Conservation (phyloP, 2,329 filamentous ascomycete genomes). For the Juglanconis oblonga region DNA sequence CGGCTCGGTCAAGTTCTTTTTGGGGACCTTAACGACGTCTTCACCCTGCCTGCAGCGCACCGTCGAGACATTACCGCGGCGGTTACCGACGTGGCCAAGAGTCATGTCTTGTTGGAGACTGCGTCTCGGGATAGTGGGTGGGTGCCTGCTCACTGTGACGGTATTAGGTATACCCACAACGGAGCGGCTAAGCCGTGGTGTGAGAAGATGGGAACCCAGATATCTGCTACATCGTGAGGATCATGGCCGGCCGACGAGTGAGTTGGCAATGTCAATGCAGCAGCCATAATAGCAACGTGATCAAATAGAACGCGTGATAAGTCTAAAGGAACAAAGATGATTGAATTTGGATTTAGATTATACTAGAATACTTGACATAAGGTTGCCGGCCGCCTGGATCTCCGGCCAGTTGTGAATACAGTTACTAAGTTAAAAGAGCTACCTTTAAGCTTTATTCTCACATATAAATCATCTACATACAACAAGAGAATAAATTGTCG, state of each 20-base stretch:
- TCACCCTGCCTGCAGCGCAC: conserved; percentile 34
- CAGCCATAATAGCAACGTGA: too few species aligned
- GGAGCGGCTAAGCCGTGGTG: neutral
- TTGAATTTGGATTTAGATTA: too few species aligned
- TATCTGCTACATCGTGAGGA: neutral
- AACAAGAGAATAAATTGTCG: too few species aligned
- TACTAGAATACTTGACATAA: too few species aligned
- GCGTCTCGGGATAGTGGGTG: conserved; percentile 22
- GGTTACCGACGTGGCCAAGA: conserved; percentile 28
- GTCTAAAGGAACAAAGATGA: too few species aligned
- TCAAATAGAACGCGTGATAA: too few species aligned
- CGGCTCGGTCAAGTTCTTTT: conserved; percentile 28
- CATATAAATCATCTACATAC: too few species aligned
- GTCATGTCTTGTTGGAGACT: conserved; percentile 22
- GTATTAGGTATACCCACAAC: conserved; percentile 21
- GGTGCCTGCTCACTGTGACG: conserved; percentile 16
- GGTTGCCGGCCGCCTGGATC: too few species aligned
- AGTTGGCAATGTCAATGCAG: neutral
- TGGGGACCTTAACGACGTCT: conserved; percentile 36
- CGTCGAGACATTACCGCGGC: conserved; percentile 32
- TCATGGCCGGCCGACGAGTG: neutral
- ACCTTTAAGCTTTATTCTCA: too few species aligned
- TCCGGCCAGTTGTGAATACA: too few species aligned
- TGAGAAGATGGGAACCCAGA: conserved; percentile 1
- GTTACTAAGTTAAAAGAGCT: too few species aligned